Base-by-base conservation (phyloP, 2,329 filamentous ascomycete species). In the Tolypocladium sp. region DNA sequence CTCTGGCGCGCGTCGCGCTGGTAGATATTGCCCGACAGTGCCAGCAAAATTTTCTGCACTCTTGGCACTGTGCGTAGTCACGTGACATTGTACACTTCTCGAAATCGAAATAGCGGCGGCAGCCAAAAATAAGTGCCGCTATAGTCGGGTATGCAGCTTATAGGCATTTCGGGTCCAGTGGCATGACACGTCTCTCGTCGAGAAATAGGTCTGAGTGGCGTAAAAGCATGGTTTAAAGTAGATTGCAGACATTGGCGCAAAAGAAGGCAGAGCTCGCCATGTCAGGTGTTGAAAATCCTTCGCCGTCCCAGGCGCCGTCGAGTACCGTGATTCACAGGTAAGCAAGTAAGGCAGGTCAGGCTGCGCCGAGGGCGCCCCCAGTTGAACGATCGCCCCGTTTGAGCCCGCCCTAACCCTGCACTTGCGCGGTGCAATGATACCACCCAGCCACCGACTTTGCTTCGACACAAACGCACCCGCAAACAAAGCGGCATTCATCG, bases 21-120 rank as follows among this genome's bases (percentile, higher is more conserved):
- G 62, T 66, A 68, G 68, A 71, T 72, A 72, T 72, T 68, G 65
- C 3, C 44, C 59, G 42, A 71, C 70, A 72, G 70, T 72, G 70
- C 60, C 33, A 65, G 60, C 51, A 69, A 70, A 68, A 58, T 63
- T 70, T 66, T 56, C 53, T 7, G 13, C 37, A 30, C 53, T n/a
- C 0, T n/a, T 20, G 12, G 58, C 70, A 72, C 70, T 71, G 70
- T 72, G 51, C 0, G 0, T 0, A 0, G 1, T 49, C 70, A 72
- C 69, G 70, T 72, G 70, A 66, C 9, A 2, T 4, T 22, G 27
- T 51, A 55, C 57, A 52, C 53, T 58, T 49, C 56, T 17, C 13
- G 7, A 12, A 54, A 27, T 30, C 38, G 54, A 40, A 41, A 53
- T 58, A 62, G 57, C 62, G 60, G 58, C 62, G 62, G 61, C 49